Base-by-base conservation (phyloP, 495 filamentous ascomycete genomes). In the Penicillium macrosclerotiorum region DNA sequence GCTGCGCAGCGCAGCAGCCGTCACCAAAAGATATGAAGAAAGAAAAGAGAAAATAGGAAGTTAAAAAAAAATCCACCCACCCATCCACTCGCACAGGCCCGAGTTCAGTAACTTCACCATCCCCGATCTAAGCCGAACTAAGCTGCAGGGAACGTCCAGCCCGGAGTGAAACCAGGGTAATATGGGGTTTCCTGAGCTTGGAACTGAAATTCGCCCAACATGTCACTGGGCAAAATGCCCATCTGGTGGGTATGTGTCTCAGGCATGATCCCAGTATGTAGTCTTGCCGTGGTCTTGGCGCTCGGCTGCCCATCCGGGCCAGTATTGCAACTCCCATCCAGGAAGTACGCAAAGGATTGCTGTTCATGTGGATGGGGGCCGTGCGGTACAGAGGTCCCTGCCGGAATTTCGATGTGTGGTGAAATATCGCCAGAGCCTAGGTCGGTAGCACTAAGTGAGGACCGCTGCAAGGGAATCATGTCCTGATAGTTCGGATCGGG, bases 71-170 rank as follows among this genome's bases (percentile, higher is more conserved):
- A n/a, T n/a, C n/a, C n/a, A n/a, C n/a, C n/a, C n/a, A n/a, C n/a
- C n/a, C n/a, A n/a, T n/a, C n/a, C n/a, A n/a, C n/a, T n/a, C n/a
- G n/a, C n/a, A n/a, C n/a, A n/a, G n/a, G n/a, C n/a, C n/a, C n/a
- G n/a, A n/a, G n/a, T n/a, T n/a, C n/a, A n/a, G n/a, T n/a, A 12
- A 34, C 13, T 13, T 20, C 16, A 27, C 7, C 35, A 26, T 36
- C 30, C 8, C 17, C 20, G 5, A 41, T 37, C 50, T 57, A 66
- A n/a, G n/a, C n/a, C n/a, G n/a, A n/a, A n/a, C 29, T 55, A 33
- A 5, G 25, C 57, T 29, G 58, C 60, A 5, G 63, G 59, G 36
- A 65, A 71, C 27, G 45, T 48, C 67, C 67, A 71, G 14, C 50
- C 53, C 16, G 67, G 41, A 9, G 63, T 40, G 37, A 65, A 52